Percentiles rank a stretch among this genome's conserved stretches.
phyloP scores from a whole-genome alignment of 2,329 filamentous ascomycete genomes.

The Ophiosphaerella herpotricha region DNA sequence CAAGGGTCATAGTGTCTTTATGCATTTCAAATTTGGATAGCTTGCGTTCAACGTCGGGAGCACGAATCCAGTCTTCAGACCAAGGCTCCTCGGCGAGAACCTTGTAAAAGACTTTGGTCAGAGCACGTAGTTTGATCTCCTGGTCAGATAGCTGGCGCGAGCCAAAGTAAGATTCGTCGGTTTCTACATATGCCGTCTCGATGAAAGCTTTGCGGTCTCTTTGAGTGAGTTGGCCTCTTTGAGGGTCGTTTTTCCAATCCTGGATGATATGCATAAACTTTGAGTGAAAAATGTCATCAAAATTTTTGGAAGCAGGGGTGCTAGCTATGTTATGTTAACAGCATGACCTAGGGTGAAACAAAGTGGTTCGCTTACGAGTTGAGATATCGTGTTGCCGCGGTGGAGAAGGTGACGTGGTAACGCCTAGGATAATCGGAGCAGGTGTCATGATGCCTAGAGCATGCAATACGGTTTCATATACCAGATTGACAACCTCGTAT shows the following conservation, averaged over 20 bases:
- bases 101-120: constrained; percentile 45
- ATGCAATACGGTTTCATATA: constrained; percentile 32
- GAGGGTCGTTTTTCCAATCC: constrained; percentile 37
- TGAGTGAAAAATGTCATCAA: constrained; percentile 42
- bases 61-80: constrained; percentile 45
- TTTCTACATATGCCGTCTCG: constrained; percentile 33
- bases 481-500: constrained; percentile 15
- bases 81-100: constrained; percentile 46
- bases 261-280: constrained; percentile 43
- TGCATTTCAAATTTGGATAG: constrained; percentile 46
- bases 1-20: constrained; percentile 40
- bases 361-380: constrained; percentile 13
- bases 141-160: constrained; percentile 32
- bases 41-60: constrained; percentile 45
- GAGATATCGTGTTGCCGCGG: constrained; percentile 20
- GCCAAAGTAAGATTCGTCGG: constrained; percentile 38
- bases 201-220: constrained; percentile 42
- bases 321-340: constrained; percentile 15
- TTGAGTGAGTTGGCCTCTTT: constrained; percentile 31
- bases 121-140: constrained; percentile 42
- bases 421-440: constrained; percentile 33
- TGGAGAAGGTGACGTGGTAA: constrained; percentile 25
- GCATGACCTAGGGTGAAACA: background rate
- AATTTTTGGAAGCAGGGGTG: constrained; percentile 25
- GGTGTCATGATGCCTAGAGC: constrained; percentile 39